These are phyloP conservation scores for Leccinum longicurvipes DNA, from an alignment of 768 basidiomycete species.

Conservation along the genomic window DNA sequence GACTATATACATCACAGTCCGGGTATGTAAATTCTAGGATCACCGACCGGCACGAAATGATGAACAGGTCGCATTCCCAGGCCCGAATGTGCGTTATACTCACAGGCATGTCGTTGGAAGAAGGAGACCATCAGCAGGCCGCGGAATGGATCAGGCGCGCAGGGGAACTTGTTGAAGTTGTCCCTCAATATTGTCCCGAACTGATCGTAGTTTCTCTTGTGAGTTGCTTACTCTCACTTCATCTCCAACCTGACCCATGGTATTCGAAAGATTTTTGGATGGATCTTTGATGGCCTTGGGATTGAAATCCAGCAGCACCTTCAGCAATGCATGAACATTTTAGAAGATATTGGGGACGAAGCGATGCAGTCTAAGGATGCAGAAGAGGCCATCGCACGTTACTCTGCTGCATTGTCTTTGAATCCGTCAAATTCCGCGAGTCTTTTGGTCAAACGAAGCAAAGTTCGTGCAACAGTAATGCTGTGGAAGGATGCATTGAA, in stretches of 20 bases:
- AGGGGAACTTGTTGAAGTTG: background rate
- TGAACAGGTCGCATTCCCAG: background rate
- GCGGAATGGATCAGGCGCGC: background rate
- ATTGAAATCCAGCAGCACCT: background rate
- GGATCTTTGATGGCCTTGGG: slow-evolving; percentile 9
- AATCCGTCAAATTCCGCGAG: background rate
- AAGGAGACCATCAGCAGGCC: background rate
- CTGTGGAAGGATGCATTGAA: slow-evolving; percentile 8
- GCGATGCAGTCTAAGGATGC: background rate
- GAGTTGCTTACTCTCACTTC: background rate
- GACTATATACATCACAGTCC: background rate
- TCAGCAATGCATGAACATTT: background rate
- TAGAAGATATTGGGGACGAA: background rate
- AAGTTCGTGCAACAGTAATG: background rate
- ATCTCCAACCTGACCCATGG: background rate
- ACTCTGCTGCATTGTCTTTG: background rate
- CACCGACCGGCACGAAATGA: background rate
- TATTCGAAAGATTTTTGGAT: slow-evolving; percentile 8
- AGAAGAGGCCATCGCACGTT: background rate
- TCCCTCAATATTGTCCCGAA: background rate
- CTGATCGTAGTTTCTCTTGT: slow-evolving; percentile 9
- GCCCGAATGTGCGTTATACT: slow-evolving; percentile 6
- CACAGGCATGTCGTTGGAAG: background rate
- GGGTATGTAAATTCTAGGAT: background rate
- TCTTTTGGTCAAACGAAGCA: slow-evolving; percentile 11